These are phyloP conservation scores for Pyrenochaeta sp. DNA, from an alignment of 2,329 filamentous ascomycete species.

Conservation along the genomic window DNA sequence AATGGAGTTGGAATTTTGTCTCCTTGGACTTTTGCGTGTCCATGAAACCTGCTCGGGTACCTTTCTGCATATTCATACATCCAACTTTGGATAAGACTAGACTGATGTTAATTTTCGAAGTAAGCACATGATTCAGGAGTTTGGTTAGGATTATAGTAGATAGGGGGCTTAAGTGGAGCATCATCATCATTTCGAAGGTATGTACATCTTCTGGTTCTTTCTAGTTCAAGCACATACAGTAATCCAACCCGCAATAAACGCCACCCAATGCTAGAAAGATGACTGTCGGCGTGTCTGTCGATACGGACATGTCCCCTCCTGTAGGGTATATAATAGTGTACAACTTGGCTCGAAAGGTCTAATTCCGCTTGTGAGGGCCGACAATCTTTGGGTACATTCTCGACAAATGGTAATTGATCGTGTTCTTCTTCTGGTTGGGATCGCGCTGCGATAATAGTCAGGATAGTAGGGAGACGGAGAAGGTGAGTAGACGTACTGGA, in stretches of 20 bases:
- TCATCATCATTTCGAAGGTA: not conserved
- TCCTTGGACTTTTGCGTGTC: too few species aligned
- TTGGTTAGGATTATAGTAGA: too few species aligned
- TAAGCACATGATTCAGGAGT: too few species aligned
- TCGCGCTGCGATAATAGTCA: constrained; percentile 58
- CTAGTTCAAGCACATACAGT: constrained; percentile 21
- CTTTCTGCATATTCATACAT: too few species aligned
- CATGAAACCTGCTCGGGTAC: too few species aligned
- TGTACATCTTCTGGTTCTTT: constrained; percentile 7
- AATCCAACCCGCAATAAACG: constrained; percentile 19
- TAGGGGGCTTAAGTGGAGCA: not conserved
- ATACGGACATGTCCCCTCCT: constrained; percentile 18
- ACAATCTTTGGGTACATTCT: constrained; percentile 78
- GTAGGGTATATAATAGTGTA: constrained; percentile 37
- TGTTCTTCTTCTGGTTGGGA: constrained; percentile 68
- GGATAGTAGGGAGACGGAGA: not conserved
- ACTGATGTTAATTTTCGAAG: too few species aligned
- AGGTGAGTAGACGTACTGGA: constrained; percentile 61
- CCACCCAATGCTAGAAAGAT: constrained; percentile 24
- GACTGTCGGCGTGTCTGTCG: constrained; percentile 27
- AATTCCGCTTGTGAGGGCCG: constrained; percentile 72
- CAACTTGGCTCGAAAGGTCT: constrained; percentile 20
- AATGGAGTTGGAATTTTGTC: too few species aligned
- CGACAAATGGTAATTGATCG: constrained; percentile 89
- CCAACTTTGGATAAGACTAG: too few species aligned